A percentile compares a stretch with the other conserved stretches of the same genome.
These are phyloP conservation scores for Mortierella polycephala DNA, from an alignment of 371 early-diverging fungal genomes.

Conservation along the genomic window DNA sequence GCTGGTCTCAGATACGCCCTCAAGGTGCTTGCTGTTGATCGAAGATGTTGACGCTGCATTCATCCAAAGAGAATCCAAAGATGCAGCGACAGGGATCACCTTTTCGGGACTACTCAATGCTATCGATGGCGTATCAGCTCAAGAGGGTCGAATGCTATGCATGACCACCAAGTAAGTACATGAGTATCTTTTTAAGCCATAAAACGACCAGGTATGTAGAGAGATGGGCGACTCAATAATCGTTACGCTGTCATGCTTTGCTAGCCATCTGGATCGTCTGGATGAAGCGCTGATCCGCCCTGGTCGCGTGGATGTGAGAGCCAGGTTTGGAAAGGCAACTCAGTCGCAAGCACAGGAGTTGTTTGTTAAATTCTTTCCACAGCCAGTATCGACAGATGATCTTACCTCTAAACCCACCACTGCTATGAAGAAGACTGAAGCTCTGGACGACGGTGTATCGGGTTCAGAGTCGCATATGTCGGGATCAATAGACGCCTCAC, in stretches of 20 bases:
- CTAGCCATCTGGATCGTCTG: constrained; percentile 84
- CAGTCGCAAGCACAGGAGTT: constrained; percentile 73
- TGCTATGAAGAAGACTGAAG: neutral
- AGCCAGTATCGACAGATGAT: constrained; percentile 36
- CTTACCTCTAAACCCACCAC: too few relatives aligned
- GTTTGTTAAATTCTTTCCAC: constrained; percentile 59
- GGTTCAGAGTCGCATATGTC: neutral
- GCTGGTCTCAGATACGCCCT: constrained; percentile 89
- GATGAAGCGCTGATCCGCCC: constrained; percentile 97
- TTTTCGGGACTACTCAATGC: constrained; percentile 83
- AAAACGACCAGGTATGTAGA: neutral
- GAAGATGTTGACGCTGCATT: constrained; percentile 99
- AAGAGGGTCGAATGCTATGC: constrained; percentile 79
- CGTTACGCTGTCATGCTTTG: neutral
- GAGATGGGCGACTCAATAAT: neutral
- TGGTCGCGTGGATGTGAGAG: constrained; percentile 94
- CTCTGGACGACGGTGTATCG: neutral
- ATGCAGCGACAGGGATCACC: constrained; percentile 54
- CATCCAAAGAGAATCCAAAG: constrained; percentile 57
- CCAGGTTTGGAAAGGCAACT: constrained; percentile 85
- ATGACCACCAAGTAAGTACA: constrained; percentile 82
- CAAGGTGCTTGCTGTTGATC: constrained; percentile 90
- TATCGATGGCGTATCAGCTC: constrained; percentile 86
- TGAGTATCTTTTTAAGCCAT: neutral
- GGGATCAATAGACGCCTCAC: neutral